These are phyloP conservation scores for Penicillium sp. DNA, from an alignment of 2,329 filamentous ascomycete species.

Conservation along the genomic window DNA sequence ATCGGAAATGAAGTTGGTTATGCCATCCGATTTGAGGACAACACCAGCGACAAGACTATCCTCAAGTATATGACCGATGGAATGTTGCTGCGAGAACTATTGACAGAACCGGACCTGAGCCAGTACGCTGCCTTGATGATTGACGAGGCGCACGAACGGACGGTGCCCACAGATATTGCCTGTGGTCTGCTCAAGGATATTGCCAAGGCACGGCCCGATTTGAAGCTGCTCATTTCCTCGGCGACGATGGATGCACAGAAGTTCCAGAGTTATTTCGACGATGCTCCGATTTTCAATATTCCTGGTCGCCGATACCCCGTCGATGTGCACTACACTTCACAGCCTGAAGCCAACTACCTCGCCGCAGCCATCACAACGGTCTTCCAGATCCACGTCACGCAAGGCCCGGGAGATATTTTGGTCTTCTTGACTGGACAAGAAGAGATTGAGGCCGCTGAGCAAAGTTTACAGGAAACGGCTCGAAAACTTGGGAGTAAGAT, in stretches of 20 bases:
- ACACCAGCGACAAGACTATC: conserved; percentile 84
- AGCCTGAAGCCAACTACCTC: conserved; percentile 92
- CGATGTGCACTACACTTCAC: conserved; percentile 84
- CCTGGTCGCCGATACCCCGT: conserved; percentile 87
- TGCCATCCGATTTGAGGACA: conserved; percentile 90
- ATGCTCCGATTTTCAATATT: conserved; percentile 91
- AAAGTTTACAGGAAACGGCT: conserved; percentile 79
- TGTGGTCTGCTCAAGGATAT: conserved; percentile 88
- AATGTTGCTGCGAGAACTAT: conserved; percentile 85
- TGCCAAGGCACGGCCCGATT: conserved; percentile 74
- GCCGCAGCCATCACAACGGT: conserved; percentile 88
- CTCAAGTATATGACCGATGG: conserved; percentile 98
- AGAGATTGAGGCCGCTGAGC: conserved; percentile 86
- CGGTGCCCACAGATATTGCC: conserved; percentile 85
- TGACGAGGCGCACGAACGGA: conserved; percentile 95
- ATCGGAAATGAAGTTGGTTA: conserved; percentile 92
- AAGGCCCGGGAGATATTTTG: conserved; percentile 82
- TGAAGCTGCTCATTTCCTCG: conserved; percentile 89
- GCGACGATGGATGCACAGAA: conserved; percentile 94
- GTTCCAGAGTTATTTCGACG: conserved; percentile 88
- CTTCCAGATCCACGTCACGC: conserved; percentile 90
- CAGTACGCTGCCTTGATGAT: conserved; percentile 91
- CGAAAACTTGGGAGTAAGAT: conserved; percentile 81
- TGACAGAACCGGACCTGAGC: conserved; percentile 80
- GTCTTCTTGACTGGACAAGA: conserved; percentile 96